A percentile compares a stretch with the other conserved stretches of the same genome.
phyloP scores from a whole-genome alignment of 2,329 filamentous ascomycete genomes.

The Penicillium freii region DNA sequence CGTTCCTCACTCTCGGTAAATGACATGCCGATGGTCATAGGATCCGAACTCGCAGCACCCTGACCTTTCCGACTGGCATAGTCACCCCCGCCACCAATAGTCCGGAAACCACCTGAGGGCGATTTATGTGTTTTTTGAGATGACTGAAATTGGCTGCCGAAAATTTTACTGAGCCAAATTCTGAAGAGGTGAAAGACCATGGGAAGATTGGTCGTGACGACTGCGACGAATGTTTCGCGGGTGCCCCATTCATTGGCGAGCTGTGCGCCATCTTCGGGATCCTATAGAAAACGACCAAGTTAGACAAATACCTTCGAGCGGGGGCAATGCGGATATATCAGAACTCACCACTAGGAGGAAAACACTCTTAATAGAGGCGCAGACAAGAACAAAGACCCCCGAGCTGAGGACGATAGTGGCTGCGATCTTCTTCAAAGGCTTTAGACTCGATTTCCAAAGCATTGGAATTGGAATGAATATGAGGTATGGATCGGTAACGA shows the following conservation, averaged over 20 bases:
- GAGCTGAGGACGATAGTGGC: slow-evolving; percentile 53
- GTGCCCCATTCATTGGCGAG: slow-evolving; percentile 39
- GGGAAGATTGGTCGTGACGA: slow-evolving; percentile 40
- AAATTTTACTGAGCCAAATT: slow-evolving; percentile 38
- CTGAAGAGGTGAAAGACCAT: slow-evolving; percentile 46
- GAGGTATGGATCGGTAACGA: slow-evolving; percentile 56
- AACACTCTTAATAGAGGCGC: slow-evolving; percentile 52
- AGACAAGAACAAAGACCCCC: slow-evolving; percentile 53
- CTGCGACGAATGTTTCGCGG: slow-evolving; percentile 42
- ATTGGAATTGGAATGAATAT: slow-evolving; percentile 58
- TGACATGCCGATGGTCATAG: slow-evolving; percentile 38
- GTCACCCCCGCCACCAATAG: slow-evolving; percentile 24
- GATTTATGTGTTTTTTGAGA: slow-evolving; percentile 32
- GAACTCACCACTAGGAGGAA: slow-evolving; percentile 44
- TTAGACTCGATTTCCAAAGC: slow-evolving; percentile 52
- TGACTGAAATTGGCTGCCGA: slow-evolving; percentile 41
- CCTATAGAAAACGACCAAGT: slow-evolving; percentile 14
- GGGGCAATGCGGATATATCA: not conserved
- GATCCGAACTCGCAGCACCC: slow-evolving; percentile 34
- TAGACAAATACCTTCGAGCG: not conserved
- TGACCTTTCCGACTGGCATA: slow-evolving; percentile 31
- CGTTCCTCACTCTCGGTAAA: slow-evolving; percentile 47
- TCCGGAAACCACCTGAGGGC: slow-evolving; percentile 33
- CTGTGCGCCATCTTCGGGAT: slow-evolving; percentile 32
- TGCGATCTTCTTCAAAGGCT: slow-evolving; percentile 49